Conservation (phyloP, 2,329 filamentous ascomycete genomes). For the Ceratocystis albifundus region DNA sequence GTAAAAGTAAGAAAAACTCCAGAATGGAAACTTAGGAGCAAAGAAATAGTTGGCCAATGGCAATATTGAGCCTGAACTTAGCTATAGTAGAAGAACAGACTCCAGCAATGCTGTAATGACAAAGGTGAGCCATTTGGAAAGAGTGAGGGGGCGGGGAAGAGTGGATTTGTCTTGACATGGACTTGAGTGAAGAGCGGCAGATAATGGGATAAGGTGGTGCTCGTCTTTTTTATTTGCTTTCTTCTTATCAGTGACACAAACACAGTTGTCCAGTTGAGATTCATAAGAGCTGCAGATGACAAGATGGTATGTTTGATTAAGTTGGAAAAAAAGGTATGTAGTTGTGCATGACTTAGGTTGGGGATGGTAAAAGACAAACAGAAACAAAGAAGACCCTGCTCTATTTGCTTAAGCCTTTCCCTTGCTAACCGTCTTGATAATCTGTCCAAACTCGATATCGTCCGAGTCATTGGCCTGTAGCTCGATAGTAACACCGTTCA, state of each 20-base stretch:
- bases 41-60: background rate
- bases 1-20: background rate
- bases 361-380: slow-evolving; percentile 16
- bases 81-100: background rate
- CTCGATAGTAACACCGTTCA: slow-evolving; percentile 63
- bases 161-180: too few relatives aligned
- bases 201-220: too few relatives aligned
- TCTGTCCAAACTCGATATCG: slow-evolving; percentile 66
- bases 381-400: slow-evolving; percentile 13
- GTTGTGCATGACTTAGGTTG: slow-evolving; percentile 3
- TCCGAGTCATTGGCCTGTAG: slow-evolving; percentile 75
- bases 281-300: slow-evolving; percentile 3
- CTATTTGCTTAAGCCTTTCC: slow-evolving; percentile 38
- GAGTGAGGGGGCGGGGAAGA: too few relatives aligned
- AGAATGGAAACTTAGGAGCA: background rate
- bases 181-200: too few relatives aligned
- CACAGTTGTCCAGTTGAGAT: background rate
- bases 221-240: too few relatives aligned
- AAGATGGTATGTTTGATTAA: slow-evolving; percentile 16
- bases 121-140: background rate
- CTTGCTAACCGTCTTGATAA: slow-evolving; percentile 57
- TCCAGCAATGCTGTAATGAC: background rate
- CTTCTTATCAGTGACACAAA: background rate
- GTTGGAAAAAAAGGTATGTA: slow-evolving; percentile 19
- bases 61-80: background rate